A percentile compares a stretch with the other conserved stretches of the same genome.
phyloP scores from a whole-genome alignment of 2,329 filamentous ascomycete genomes.

The Ceratocystis diversiconidia region DNA sequence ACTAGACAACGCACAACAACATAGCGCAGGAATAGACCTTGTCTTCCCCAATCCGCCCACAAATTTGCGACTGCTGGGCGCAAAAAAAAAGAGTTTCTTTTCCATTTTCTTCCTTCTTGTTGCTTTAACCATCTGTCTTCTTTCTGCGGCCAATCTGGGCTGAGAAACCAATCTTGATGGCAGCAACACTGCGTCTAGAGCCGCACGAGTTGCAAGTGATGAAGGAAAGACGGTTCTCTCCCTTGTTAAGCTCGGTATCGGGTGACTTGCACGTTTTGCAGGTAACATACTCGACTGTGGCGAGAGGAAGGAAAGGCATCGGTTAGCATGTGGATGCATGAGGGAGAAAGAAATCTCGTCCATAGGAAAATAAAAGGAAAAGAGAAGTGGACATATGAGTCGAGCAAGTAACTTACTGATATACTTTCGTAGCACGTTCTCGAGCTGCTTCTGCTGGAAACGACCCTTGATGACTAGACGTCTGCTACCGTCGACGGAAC shows the following conservation, averaged over 20 bases:
- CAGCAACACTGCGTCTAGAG: constrained; percentile 74
- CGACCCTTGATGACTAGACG: constrained; percentile 97
- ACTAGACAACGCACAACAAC: background rate
- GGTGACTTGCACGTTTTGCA: constrained; percentile 96
- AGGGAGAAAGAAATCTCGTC: too few species aligned
- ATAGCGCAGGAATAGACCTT: background rate
- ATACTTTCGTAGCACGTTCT: constrained; percentile 90
- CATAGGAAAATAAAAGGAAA: background rate
- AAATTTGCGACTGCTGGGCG: background rate
- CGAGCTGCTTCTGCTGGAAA: constrained; percentile 99
- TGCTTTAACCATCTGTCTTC: constrained; percentile 68
- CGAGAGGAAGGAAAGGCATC: background rate
- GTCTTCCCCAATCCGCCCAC: background rate
- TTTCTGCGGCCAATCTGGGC: constrained; percentile 98
- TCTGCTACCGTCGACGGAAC: constrained; percentile 83
- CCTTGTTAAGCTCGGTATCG: constrained; percentile 93
- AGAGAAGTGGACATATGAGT: background rate
- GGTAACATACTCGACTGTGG: constrained; percentile 79
- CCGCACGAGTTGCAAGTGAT: constrained; percentile 83
- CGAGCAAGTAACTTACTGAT: constrained; percentile 51
- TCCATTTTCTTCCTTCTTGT: constrained; percentile 11
- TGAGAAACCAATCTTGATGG: constrained; percentile 99
- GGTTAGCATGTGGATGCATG: background rate
- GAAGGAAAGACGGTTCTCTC: constrained; percentile 98
- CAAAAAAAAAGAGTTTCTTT: background rate